A percentile compares a stretch with the other conserved stretches of the same genome.
phyloP scores from a whole-genome alignment of 2,329 filamentous ascomycete species.

The Penicillium rolfsii region DNA sequence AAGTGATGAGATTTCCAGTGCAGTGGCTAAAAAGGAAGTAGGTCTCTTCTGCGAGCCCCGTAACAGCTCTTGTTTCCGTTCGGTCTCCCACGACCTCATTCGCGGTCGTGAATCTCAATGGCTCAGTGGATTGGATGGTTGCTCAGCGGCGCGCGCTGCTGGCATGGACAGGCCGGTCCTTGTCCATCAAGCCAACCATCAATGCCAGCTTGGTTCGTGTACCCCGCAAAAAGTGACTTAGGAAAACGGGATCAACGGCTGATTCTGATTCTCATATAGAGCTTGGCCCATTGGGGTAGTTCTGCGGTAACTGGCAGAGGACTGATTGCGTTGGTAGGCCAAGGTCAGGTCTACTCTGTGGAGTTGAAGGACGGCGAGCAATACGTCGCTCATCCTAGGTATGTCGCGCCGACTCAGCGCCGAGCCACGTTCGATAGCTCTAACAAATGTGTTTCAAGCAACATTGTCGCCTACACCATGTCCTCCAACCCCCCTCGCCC shows the following conservation, averaged over 20 bases:
- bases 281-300: slow-evolving; percentile 87
- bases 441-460: slow-evolving; percentile 56
- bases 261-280: slow-evolving; percentile 51
- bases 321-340: slow-evolving; percentile 79
- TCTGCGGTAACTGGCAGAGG: slow-evolving; percentile 87
- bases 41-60: slow-evolving; percentile 81
- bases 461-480: slow-evolving; percentile 87
- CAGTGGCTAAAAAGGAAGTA: slow-evolving; percentile 41
- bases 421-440: background rate
- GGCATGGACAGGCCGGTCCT: slow-evolving; percentile 94
- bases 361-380: slow-evolving; percentile 80
- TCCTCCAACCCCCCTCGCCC: slow-evolving; percentile 73
- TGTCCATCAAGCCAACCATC: slow-evolving; percentile 74
- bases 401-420: slow-evolving; percentile 19
- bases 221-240: background rate
- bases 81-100: slow-evolving; percentile 87
- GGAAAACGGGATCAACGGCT: background rate
- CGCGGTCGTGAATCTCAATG: slow-evolving; percentile 84
- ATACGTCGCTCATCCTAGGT: slow-evolving; percentile 83
- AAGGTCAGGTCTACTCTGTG: slow-evolving; percentile 87
- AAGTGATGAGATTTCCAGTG: background rate
- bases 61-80: slow-evolving; percentile 85
- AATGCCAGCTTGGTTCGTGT: slow-evolving; percentile 67
- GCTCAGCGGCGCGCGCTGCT: slow-evolving; percentile 83
- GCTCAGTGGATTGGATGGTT: slow-evolving; percentile 93